Evolutionary conservation across 192 early-diverging fungal species (phyloP), one percentile per base, ranked within the genome.

Genomic region (Gaertneriomyces semiglobifer): DNA sequence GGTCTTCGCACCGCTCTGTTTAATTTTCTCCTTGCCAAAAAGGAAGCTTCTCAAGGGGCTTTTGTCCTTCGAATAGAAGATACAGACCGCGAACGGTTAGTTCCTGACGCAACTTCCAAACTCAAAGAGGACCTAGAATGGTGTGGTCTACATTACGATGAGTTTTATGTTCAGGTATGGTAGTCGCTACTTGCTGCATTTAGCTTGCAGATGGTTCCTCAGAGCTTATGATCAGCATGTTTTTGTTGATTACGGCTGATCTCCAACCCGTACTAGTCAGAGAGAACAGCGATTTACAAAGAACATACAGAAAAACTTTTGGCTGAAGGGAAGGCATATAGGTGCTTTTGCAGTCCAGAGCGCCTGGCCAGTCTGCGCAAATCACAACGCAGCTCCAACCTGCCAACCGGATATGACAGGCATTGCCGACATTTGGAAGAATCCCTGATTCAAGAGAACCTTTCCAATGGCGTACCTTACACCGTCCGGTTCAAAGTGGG

Each of bases 11-110:
- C 95, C 3, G 92, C 92, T 8, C 82, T 98, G 56, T 98, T 90
- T 74, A 95, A 95, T 80, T 93, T 89, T 63, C 76, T 95, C 40
- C 70, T 94, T 12, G 88, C 95, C 3, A 80, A 83, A n/a, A 78
- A 88, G 50, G 78, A 81, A 7, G 82, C 86, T 18, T 33, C 25
- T 33, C 25, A 33, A 33, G 93, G 92, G 6, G 58, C 70, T 19
- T 94, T 94, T 77, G 78, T 95, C 55, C 70, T 98, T 60, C 84
- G 95, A 63, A 93, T 98, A 61, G 95, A 98, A 66, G 95, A 98
- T 73, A 98, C 95, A 1, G 95, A 98, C 75, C 79, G 79, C 66
- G 87, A 33, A 33, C 88, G 73, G 38, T 43, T 12, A 9, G 16
- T 59, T 47, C 61, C n/a, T 19, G 25, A 33, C 25, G 25, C 25